phyloP scores from a whole-genome alignment of 2,329 filamentous ascomycete genomes.

The Thelonectria olida region DNA sequence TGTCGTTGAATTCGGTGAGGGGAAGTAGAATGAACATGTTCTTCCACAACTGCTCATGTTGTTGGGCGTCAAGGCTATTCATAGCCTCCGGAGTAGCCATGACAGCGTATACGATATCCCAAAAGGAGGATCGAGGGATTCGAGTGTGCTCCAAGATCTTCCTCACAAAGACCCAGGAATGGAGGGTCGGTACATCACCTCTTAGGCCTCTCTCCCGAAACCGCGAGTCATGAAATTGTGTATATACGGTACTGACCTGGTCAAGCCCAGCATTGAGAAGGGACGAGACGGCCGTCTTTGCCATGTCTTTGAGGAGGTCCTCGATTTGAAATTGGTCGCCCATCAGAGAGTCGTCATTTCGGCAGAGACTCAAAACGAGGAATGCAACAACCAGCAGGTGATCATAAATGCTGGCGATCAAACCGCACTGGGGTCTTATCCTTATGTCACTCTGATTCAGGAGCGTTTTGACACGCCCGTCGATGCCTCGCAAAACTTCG shows the following conservation, averaged over 20 bases:
- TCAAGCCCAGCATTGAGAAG: constrained; percentile 56
- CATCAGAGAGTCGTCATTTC: constrained; percentile 42
- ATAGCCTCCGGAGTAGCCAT: constrained; percentile 49
- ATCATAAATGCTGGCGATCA: constrained; percentile 41
- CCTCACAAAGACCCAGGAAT: constrained; percentile 69
- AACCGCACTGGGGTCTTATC: constrained; percentile 5
- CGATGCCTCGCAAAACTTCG: constrained; percentile 55
- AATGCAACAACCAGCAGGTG: constrained; percentile 45
- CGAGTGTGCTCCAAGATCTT: constrained; percentile 59
- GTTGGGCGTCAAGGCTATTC: constrained; percentile 52
- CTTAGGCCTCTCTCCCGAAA: constrained; percentile 63
- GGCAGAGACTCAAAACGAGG: constrained; percentile 55
- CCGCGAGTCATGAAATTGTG: constrained; percentile 54
- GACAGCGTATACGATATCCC: constrained; percentile 63
- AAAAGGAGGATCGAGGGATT: constrained; percentile 66
- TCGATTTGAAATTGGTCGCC: constrained; percentile 57
- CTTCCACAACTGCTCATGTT: constrained; percentile 67
- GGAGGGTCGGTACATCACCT: constrained; percentile 52
- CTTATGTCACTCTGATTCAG: constrained; percentile 13
- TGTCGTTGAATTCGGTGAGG: constrained; percentile 66
- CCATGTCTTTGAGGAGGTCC: constrained; percentile 55
- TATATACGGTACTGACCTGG: constrained; percentile 57
- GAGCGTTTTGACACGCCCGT: constrained; percentile 40
- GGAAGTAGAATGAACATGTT: constrained; percentile 69
- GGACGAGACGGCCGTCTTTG: constrained; percentile 48